Evolutionary conservation across 352 stramenopile species (phyloP).

Genomic region (Phytophthora hybrid): DNA sequence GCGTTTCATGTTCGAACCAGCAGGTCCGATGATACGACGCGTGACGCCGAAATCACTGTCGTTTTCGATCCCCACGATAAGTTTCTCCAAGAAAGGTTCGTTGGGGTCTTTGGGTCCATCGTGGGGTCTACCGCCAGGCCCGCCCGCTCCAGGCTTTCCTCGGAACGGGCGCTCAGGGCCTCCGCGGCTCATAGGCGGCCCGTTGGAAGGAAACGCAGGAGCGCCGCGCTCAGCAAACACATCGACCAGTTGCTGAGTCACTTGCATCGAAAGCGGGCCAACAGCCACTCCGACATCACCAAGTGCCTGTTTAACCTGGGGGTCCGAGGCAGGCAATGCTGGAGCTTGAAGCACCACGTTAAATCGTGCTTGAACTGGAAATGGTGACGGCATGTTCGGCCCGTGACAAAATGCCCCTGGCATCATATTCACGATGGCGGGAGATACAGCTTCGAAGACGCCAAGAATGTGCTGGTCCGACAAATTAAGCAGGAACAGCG

Average conservation of each 20-base stretch:
- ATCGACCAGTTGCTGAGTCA: conserved; percentile 78
- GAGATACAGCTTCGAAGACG: conserved; percentile 86
- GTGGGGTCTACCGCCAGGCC: conserved; percentile 16
- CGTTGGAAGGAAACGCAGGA: conserved; percentile 54
- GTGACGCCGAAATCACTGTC: conserved; percentile 89
- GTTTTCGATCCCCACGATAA: conserved; percentile 88
- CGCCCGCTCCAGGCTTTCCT: conserved; percentile 30
- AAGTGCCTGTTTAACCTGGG: conserved; percentile 74
- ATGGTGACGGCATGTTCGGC: conserved; percentile 61
- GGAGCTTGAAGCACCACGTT: conserved; percentile 74
- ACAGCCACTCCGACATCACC: conserved; percentile 67
- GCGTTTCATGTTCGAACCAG: conserved; percentile 87
- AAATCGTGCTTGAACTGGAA: conserved; percentile 84
- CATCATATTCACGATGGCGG: conserved; percentile 79
- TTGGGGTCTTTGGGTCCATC: conserved; percentile 41
- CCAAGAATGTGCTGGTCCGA: conserved; percentile 86
- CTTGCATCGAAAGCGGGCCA: conserved; percentile 65
- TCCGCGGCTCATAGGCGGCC: conserved; percentile 31
- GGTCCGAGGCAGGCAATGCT: conserved; percentile 71
- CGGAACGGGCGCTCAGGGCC: conserved; percentile 31
- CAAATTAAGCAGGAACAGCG: conserved; percentile 89
- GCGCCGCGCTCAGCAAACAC: conserved; percentile 77
- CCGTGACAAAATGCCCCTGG: conserved; percentile 76
- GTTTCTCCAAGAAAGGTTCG: conserved; percentile 68
- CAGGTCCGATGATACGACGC: conserved; percentile 83